Evolutionary conservation across 768 basidiomycete species (phyloP).

Genomic region (Termitomyces sp.): DNA sequence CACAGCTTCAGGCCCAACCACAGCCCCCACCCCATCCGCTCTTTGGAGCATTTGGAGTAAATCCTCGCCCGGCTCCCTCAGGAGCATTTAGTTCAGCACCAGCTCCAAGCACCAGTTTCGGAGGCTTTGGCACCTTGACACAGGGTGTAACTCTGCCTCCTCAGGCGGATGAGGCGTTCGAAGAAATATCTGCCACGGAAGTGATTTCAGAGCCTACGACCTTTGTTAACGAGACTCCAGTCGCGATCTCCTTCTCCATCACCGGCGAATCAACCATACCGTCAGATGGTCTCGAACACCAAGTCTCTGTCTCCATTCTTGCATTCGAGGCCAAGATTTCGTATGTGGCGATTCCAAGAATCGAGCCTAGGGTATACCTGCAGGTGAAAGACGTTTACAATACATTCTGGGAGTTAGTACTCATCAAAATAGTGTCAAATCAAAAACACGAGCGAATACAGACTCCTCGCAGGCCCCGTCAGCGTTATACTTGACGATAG

Average conservation of each 20-base stretch:
- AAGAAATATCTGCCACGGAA: constrained; percentile 24
- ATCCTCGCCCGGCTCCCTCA: not conserved
- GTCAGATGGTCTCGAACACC: constrained; percentile 50
- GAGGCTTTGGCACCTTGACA: not conserved
- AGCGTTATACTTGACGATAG: constrained; percentile 54
- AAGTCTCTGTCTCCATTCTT: constrained; percentile 47
- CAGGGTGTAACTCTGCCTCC: not conserved
- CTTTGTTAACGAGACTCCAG: constrained; percentile 47
- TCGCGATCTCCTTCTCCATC: constrained; percentile 49
- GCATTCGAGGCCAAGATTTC: constrained; percentile 42
- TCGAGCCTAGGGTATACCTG: constrained; percentile 46
- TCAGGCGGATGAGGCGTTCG: constrained; percentile 20
- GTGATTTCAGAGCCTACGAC: constrained; percentile 32
- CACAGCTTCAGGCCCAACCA: not conserved
- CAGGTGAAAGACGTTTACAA: constrained; percentile 29
- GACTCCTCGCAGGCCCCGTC: constrained; percentile 50
- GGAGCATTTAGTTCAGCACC: no score
- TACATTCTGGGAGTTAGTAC: not conserved
- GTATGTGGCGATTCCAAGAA: constrained; percentile 47
- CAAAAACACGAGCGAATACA: constrained; percentile 55
- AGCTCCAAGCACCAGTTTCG: not conserved
- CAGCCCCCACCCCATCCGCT: not conserved
- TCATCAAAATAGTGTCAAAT: constrained; percentile 36
- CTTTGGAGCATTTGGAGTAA: not conserved
- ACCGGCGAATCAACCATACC: constrained; percentile 48